phyloP scores from a whole-genome alignment of 441 rosid genomes.

The Adansonia rubrostipa region DNA sequence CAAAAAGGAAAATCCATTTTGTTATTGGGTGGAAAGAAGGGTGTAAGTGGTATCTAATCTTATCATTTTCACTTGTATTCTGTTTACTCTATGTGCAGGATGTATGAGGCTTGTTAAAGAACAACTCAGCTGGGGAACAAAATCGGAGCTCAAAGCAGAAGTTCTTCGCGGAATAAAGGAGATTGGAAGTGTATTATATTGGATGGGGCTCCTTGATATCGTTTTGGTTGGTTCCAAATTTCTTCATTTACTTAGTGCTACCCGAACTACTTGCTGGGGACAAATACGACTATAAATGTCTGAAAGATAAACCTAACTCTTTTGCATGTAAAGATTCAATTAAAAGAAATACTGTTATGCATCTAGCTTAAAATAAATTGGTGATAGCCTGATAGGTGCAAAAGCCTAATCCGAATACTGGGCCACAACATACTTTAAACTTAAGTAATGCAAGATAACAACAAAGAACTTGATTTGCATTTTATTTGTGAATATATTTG shows the following conservation, averaged over 20 bases:
- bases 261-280: conserved; percentile 8
- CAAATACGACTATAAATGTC: not conserved
- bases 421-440: conserved; percentile 8
- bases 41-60: conserved; percentile 2
- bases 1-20: not conserved
- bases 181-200: conserved; percentile 93
- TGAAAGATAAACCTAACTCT: conserved; percentile 2
- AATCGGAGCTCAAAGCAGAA: conserved; percentile 90
- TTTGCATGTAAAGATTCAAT: not conserved
- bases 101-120: conserved; percentile 96
- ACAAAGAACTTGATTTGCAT: not conserved
- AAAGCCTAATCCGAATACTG: conserved; percentile 16
- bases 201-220: conserved; percentile 96
- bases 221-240: conserved; percentile 74
- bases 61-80: conserved; percentile 20
- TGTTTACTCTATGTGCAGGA: conserved; percentile 52
- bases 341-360: not conserved
- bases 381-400: conserved; percentile 5
- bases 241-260: conserved; percentile 25
- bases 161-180: conserved; percentile 94
- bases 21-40: not conserved
- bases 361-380: not conserved
- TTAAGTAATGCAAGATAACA: not conserved
- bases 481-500: conserved; percentile 10
- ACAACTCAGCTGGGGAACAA: conserved; percentile 88